A percentile compares a stretch with the other conserved stretches of the same genome.
These are phyloP conservation scores for Aureobasidium sp. DNA, from an alignment of 2,329 filamentous ascomycete genomes.

Conservation along the genomic window DNA sequence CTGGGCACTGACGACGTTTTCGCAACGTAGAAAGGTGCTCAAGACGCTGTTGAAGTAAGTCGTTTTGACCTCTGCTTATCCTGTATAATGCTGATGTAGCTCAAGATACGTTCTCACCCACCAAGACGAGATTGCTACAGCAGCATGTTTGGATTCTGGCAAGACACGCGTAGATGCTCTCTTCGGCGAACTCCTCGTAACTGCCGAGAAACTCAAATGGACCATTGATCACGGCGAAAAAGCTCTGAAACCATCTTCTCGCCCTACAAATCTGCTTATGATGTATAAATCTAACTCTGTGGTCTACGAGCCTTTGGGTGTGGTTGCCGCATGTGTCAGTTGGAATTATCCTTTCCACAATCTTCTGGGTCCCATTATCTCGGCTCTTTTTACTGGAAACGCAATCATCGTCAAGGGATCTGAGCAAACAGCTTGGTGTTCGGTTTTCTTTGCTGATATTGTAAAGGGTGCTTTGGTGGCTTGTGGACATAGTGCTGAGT, in stretches of 20 bases:
- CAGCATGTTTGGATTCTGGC: slow-evolving; percentile 85
- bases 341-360: slow-evolving; percentile 98
- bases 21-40: slow-evolving; percentile 68
- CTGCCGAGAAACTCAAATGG: slow-evolving; percentile 90
- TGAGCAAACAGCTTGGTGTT: slow-evolving; percentile 92
- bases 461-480: slow-evolving; percentile 69
- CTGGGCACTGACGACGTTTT: slow-evolving; percentile 74
- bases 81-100: not conserved
- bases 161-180: slow-evolving; percentile 94
- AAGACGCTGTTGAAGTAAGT: slow-evolving; percentile 62
- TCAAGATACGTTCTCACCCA: slow-evolving; percentile 69
- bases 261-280: slow-evolving; percentile 89
- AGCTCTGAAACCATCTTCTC: slow-evolving; percentile 59
- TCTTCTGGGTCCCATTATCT: slow-evolving; percentile 82
- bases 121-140: slow-evolving; percentile 75
- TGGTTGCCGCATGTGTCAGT: slow-evolving; percentile 88
- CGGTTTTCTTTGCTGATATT: slow-evolving; percentile 70
- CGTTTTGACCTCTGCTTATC: fast-evolving
- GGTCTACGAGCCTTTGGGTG: slow-evolving; percentile 82
- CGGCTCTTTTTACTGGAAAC: slow-evolving; percentile 83
- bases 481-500: slow-evolving; percentile 71
- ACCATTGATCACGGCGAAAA: slow-evolving; percentile 84
- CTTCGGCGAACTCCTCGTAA: slow-evolving; percentile 90
- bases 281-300: slow-evolving; percentile 91
- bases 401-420: slow-evolving; percentile 88